These are phyloP conservation scores for Boletus pseudopeckii DNA, from an alignment of 768 basidiomycete species.

Conservation along the genomic window DNA sequence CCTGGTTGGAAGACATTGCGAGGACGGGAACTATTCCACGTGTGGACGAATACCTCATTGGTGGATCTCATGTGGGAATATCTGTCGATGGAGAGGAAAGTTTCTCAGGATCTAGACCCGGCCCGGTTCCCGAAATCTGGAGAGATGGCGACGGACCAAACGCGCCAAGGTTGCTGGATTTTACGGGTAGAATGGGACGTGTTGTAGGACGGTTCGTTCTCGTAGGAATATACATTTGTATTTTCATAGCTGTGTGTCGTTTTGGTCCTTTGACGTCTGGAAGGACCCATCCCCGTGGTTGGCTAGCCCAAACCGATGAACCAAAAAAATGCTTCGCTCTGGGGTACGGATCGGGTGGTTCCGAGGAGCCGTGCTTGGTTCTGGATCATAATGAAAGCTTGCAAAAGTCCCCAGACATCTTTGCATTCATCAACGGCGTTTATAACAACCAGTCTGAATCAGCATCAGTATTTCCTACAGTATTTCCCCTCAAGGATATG, in stretches of 20 bases:
- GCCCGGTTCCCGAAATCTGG: slow-evolving; percentile 3
- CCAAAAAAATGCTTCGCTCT: too few species aligned
- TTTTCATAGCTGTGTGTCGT: too few species aligned
- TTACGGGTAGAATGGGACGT: not conserved
- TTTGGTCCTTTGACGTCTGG: too few species aligned
- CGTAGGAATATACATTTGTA: not conserved
- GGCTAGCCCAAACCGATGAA: too few species aligned
- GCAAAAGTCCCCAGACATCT: too few species aligned
- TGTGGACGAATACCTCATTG: slow-evolving; percentile 33
- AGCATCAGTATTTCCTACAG: too few species aligned
- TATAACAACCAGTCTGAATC: too few species aligned
- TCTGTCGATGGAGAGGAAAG: slow-evolving; percentile 35
- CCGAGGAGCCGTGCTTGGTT: too few species aligned
- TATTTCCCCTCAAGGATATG: too few species aligned
- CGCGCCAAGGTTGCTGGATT: not conserved
- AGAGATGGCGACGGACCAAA: slow-evolving; percentile 7
- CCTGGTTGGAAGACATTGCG: slow-evolving; percentile 67
- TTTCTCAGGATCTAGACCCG: slow-evolving; percentile 3
- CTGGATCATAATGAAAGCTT: too few species aligned
- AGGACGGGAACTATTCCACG: slow-evolving; percentile 46
- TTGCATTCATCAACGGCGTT: too few species aligned
- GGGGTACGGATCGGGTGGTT: too few species aligned
- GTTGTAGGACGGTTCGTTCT: not conserved
- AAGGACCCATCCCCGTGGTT: not conserved
- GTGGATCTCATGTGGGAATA: slow-evolving; percentile 34